Evolutionary conservation across 2,329 filamentous ascomycete genomes (phyloP).

Genomic region (Albifimbria verrucaria): DNA sequence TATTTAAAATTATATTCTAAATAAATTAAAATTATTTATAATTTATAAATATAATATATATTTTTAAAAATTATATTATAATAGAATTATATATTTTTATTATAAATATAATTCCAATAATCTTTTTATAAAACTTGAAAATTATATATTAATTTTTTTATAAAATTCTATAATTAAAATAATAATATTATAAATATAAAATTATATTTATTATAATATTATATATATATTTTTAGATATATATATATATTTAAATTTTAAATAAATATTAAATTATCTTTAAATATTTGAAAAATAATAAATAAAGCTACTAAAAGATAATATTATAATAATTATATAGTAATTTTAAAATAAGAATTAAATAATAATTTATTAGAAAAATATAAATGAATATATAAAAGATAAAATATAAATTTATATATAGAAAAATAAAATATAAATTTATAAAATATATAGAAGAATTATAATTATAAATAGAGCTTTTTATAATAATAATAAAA

Average conservation of each 20-base stretch:
- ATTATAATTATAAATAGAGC: too few species aligned
- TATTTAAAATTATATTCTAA: too few species aligned
- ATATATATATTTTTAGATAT: too few species aligned
- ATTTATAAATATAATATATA: not conserved
- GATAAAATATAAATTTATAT: not conserved
- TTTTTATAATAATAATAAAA: too few species aligned
- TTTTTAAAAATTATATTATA: not conserved
- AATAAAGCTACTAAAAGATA: not conserved
- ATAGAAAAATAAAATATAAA: not conserved
- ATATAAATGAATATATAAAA: constrained; percentile 3
- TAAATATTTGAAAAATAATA: not conserved
- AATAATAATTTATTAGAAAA: constrained; percentile 3
- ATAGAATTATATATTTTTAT: not conserved
- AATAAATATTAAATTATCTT: not conserved
- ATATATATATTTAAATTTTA: too few species aligned
- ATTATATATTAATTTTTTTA: too few species aligned
- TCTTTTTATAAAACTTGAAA: too few species aligned
- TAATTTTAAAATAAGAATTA: constrained; percentile 2
- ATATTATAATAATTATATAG: not conserved
- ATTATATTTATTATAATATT: constrained; percentile 1
- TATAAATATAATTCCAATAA: not conserved
- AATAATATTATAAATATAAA: not conserved
- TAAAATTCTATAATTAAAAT: not conserved
- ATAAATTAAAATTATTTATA: not conserved
- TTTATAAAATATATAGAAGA: not conserved